Conservation (phyloP, 2,329 filamentous ascomycete genomes). For the Gremmenia infestans region DNA sequence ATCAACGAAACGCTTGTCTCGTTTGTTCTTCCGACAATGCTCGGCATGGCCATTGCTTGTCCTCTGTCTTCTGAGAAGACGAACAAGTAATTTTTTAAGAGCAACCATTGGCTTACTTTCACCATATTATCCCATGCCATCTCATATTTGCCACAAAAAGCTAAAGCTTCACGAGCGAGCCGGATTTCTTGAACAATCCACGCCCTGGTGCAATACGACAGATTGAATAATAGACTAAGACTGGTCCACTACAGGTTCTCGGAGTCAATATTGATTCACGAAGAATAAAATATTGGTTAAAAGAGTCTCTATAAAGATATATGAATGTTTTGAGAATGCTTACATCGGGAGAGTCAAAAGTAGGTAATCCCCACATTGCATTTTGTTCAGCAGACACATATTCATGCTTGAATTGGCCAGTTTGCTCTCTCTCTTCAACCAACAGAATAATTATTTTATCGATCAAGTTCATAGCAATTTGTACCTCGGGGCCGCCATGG, state of each 20-base stretch:
- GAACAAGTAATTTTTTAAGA: background rate
- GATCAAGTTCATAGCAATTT: background rate
- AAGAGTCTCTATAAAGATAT: no score
- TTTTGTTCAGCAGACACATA: background rate
- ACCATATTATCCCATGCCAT: background rate
- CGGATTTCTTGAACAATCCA: background rate
- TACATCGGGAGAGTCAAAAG: background rate
- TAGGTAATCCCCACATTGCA: background rate
- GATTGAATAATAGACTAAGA: background rate
- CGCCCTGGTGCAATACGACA: background rate
- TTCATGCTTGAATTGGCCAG: background rate
- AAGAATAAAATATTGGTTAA: no score
- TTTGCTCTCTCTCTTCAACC: background rate
- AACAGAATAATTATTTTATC: background rate
- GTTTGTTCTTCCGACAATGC: background rate
- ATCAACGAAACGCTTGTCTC: background rate
- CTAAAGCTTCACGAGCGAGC: background rate
- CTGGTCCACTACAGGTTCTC: background rate
- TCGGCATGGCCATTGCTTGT: background rate
- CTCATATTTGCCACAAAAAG: slow-evolving; percentile 1
- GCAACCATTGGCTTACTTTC: background rate
- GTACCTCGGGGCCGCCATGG: background rate
- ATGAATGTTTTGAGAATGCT: no score
- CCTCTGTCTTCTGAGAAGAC: background rate
- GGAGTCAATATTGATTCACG: background rate